Evolutionary conservation across 2,329 filamentous ascomycete species (phyloP), one percentile per base, ranked within the genome.

Genomic region (Verticillium nubilum): DNA sequence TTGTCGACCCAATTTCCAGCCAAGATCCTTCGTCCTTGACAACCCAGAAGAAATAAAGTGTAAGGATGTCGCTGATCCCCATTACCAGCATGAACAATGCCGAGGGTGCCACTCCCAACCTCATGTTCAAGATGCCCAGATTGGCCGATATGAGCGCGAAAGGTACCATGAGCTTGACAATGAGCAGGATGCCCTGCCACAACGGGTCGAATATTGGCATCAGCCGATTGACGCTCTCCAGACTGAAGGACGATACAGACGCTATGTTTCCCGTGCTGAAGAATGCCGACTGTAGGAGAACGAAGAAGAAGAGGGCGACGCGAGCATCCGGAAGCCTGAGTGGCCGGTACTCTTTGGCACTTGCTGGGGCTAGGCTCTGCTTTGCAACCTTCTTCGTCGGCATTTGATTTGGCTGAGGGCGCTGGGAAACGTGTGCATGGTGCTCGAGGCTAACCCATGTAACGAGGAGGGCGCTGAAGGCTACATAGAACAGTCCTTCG

Each of bases 261-360:
- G 95, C 95, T 60, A 99, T 86, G 76, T 99, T 99, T 64, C 95
- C 95, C 0, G 94, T 98, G 76, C 88, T 91, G 82, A 98, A 99
- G 75, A 99, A 99, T 57, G 90, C 95, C 3, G 93, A 94, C 74
- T 99, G 95, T 5, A 99, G 83, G 42, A 99, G 84, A 66, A 92
- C 92, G 73, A 99, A 89, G 81, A 98, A 97, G 80, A 98, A 98
- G 6, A 99, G 83, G 1, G 92, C 89, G 35, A 96, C 89, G 37
- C 96, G 90, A 4, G 89, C 86, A 71, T 99, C 95, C n/a, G 89
- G 84, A 5, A 98, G 80, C 1, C 83, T 86, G 55, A 98, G 81
- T 0, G 89, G 80, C 50, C 94, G 88, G 76, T 78, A 80, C 67
- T 13, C 42, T 23, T 50, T 19, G 66, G 5, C 67, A 67, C n/a